Evolutionary conservation across 2,329 filamentous ascomycete genomes (phyloP), one percentile per base, ranked within the genome.

Genomic region (Fusarium penzigii): DNA sequence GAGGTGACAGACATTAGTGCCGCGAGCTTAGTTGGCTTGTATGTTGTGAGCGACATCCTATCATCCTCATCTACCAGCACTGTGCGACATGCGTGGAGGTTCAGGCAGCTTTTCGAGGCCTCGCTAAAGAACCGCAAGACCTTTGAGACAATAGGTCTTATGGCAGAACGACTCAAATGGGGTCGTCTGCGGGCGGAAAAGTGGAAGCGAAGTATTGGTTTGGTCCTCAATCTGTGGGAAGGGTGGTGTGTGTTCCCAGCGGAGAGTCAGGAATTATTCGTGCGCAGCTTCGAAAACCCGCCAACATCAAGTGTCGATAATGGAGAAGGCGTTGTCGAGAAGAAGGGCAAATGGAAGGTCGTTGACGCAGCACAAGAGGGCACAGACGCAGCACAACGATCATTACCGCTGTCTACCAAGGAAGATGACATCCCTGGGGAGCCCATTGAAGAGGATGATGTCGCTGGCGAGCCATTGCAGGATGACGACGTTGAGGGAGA

Each of bases 61-160:
- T 89, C 89, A 0, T 89, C 89, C 1, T 83, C 82, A 1, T 90
- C 88, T 1, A 90, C 86, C 10, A 89, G 88, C 57, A 88, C 87
- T 2, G 86, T 93, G 20, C 85, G 89, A 2, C 89, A 92, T 68
- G 89, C 90, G 3, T 96, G 92, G 90, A 87, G 91, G 48, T 96
- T 92, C 66, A 81, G 92, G 17, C 85, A 89, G 59, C 79, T 93
- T 3, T 91, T 96, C 56, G 91, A 95, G 68, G 77, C 78, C 1
- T 84, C 87, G 1, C 77, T 97, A 20, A 84, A 83, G 29, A 74
- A 82, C 9, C 82, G 85, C 50, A 82, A 84, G 51, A 84, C 87
- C 1, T 96, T 96, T 64, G 88, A 89, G 64, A 79, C 82, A 42
- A 79, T 97, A 3, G 92, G 92, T 1, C 75, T 82, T 49, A 80